phyloP scores from a whole-genome alignment of 192 early-diverging fungal species.

The Entomortierella lignicola region DNA sequence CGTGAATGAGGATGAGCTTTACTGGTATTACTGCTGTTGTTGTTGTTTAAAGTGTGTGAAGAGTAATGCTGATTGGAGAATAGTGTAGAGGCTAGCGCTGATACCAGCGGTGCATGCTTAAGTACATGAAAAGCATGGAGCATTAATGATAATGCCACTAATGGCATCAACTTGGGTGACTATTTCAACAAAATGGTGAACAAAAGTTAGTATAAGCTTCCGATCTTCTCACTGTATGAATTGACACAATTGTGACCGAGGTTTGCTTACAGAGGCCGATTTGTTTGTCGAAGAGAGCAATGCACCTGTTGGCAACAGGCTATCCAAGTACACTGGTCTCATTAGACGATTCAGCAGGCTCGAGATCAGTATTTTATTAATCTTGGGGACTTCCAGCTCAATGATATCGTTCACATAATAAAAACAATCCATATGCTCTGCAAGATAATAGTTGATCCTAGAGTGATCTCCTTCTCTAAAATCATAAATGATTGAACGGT shows the following conservation, averaged over 20 bases:
- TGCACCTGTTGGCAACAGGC: conserved; percentile 16
- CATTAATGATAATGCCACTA: conserved; percentile 50
- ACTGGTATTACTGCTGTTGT: conserved; percentile 1
- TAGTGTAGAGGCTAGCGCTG: conserved; percentile 39
- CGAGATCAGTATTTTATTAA: conserved; percentile 59
- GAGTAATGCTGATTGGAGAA: conserved; percentile 47
- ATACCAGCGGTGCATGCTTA: conserved; percentile 49
- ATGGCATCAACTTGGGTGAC: conserved; percentile 28
- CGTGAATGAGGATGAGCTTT: conserved; percentile 1
- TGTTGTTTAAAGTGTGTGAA: neutral
- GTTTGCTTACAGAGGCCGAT: conserved; percentile 4
- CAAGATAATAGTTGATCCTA: conserved; percentile 67
- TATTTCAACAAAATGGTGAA: conserved; percentile 9
- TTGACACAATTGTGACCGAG: neutral
- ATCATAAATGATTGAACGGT: too few relatives aligned
- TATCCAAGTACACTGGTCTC: conserved; percentile 55
- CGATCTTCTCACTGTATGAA: conserved; percentile 1
- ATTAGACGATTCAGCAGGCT: conserved; percentile 49
- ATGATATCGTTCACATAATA: conserved; percentile 74
- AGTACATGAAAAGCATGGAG: conserved; percentile 57
- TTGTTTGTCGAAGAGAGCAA: neutral
- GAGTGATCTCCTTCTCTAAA: conserved; percentile 32
- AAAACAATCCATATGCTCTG: conserved; percentile 71
- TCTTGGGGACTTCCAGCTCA: conserved; percentile 63
- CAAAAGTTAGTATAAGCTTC: neutral